Evolutionary conservation across 768 basidiomycete species (phyloP).

Genomic region (Rhodotorula graminis): DNA sequence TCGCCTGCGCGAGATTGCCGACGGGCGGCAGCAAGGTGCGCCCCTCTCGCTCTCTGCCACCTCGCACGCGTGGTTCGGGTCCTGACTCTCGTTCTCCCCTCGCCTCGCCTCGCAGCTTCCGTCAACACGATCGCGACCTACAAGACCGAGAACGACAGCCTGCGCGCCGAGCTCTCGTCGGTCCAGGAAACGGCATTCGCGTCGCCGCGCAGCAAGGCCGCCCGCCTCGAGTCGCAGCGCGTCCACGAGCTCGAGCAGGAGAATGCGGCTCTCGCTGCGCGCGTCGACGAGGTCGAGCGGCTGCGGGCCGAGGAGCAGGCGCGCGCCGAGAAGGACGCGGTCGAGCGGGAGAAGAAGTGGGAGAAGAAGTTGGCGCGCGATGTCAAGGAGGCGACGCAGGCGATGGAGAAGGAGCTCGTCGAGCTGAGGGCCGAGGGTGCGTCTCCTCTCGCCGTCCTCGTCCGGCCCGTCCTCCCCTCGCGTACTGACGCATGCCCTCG

Average conservation of each 20-base stretch:
- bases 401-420: background rate
- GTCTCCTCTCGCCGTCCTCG: too few relatives aligned
- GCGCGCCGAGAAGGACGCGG: background rate
- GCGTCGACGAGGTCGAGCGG: conserved; percentile 15
- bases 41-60: too few relatives aligned
- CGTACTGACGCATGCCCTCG: too few relatives aligned
- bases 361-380: conserved; percentile 1
- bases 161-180: conserved; percentile 10
- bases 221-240: background rate
- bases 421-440: conserved; percentile 18
- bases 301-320: background rate
- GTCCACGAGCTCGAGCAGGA: conserved; percentile 20
- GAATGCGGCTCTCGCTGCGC: background rate
- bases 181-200: conserved; percentile 5
- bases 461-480: too few relatives aligned
- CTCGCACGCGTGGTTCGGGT: background rate
- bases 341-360: conserved; percentile 8
- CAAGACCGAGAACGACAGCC: conserved; percentile 28
- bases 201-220: conserved; percentile 16
- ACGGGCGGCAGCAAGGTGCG: conserved; percentile 21
- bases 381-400: conserved; percentile 5
- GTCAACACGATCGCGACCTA: conserved; percentile 20
- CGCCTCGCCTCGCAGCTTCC: conserved; percentile 6
- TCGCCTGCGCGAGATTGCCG: conserved; percentile 20
- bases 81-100: too few relatives aligned